Conservation (phyloP, 306 rosid species). For the Malus asiatica region DNA sequence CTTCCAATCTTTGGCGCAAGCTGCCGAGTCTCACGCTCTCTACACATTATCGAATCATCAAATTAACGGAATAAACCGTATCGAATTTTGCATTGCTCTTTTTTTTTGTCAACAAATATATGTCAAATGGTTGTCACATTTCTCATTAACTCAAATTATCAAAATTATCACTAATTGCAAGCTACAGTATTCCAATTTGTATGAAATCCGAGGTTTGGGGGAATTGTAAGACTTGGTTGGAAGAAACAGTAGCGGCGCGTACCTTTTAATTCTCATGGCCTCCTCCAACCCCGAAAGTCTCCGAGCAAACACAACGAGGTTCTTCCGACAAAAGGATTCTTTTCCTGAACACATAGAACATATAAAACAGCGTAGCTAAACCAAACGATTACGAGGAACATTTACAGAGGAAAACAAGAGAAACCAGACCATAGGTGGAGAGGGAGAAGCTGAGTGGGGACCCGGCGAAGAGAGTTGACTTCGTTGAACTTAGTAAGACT, state of each 20-base stretch:
- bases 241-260: background rate
- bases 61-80: background rate
- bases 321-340: constrained; percentile 23
- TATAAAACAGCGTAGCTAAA: background rate
- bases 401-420: background rate
- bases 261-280: constrained; percentile 74
- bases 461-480: constrained; percentile 22
- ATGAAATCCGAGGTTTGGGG: background rate
- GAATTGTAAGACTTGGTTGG: background rate
- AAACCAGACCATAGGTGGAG: constrained; percentile 20
- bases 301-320: constrained; percentile 41
- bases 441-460: constrained; percentile 25
- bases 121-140: background rate
- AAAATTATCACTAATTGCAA: too few relatives aligned
- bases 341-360: constrained; percentile 25
- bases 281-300: constrained; percentile 67
- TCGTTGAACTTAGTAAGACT: constrained; percentile 13
- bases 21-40: constrained; percentile 55
- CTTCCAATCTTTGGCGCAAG: constrained; percentile 31
- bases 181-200: background rate
- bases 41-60: constrained; percentile 24
- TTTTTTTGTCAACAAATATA: background rate
- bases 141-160: background rate
- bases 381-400: background rate
- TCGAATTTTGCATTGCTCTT: too few relatives aligned